Conservation (phyloP, 352 stramenopile genomes). For the Phytophthora constricta region DNA sequence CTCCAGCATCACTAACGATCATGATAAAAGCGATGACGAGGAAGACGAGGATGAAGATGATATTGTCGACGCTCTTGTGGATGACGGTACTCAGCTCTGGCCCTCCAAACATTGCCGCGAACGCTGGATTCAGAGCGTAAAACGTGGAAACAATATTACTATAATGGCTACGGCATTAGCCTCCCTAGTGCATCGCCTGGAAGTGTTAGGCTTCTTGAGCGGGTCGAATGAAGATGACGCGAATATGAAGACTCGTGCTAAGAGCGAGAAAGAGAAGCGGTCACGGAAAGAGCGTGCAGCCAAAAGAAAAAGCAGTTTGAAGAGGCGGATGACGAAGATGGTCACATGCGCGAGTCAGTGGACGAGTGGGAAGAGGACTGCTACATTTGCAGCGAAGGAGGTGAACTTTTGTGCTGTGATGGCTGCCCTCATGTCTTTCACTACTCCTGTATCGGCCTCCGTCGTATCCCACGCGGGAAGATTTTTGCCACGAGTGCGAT, state of each 20-base stretch:
- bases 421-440: conserved; percentile 94
- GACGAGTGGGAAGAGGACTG: conserved; percentile 92
- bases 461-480: conserved; percentile 82
- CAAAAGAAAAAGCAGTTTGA: conserved; percentile 77
- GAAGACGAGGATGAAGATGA: conserved; percentile 84
- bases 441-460: conserved; percentile 80
- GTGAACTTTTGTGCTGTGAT: conserved; percentile 91
- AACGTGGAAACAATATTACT: conserved; percentile 53
- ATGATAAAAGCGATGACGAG: conserved; percentile 77
- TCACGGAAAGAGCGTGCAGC: conserved; percentile 70
- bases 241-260: conserved; percentile 55
- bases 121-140: conserved; percentile 76
- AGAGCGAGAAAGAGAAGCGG: conserved; percentile 76
- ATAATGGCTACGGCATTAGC: conserved; percentile 65
- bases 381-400: conserved; percentile 85
- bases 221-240: conserved; percentile 45
- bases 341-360: conserved; percentile 50
- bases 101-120: conserved; percentile 71
- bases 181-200: conserved; percentile 73
- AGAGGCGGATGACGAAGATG: conserved; percentile 56
- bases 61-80: conserved; percentile 50
- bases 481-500: conserved; percentile 85
- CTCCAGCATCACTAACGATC: conserved; percentile 27
- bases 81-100: conserved; percentile 77
- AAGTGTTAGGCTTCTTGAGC: conserved; percentile 71